Percentiles rank a stretch among this genome's conserved stretches.
phyloP scores from a whole-genome alignment of 2,329 filamentous ascomycete genomes.

The Talaromyces atroroseus region DNA sequence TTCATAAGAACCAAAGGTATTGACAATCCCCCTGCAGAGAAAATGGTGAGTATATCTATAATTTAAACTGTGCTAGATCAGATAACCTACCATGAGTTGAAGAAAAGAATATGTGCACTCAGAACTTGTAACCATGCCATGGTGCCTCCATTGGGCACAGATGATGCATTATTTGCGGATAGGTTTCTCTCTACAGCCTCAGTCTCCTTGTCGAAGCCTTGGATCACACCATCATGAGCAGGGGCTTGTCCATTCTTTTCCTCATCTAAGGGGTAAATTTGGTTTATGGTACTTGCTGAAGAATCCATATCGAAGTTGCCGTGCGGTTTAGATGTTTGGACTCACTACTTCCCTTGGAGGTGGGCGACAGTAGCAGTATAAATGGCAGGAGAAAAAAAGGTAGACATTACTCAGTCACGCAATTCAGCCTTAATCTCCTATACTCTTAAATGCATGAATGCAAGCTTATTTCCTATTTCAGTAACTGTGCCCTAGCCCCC shows the following conservation, averaged over 20 bases:
- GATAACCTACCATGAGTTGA: slow-evolving; percentile 26
- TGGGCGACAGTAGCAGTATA: not conserved
- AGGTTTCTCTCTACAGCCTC: not conserved
- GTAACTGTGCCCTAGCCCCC: not conserved
- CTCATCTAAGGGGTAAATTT: not conserved
- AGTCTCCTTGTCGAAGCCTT: not conserved
- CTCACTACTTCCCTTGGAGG: not conserved
- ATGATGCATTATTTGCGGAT: slow-evolving; percentile 6
- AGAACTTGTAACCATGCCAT: slow-evolving; percentile 31
- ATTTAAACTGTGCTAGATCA: not conserved
- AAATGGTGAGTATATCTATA: not conserved
- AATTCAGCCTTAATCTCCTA: not conserved
- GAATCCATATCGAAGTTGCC: not conserved
- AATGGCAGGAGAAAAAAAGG: not conserved
- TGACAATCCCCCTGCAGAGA: slow-evolving; percentile 18
- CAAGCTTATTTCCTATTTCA: not conserved
- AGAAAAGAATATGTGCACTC: slow-evolving; percentile 27
- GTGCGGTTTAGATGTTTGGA: not conserved
- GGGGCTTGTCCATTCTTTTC: not conserved
- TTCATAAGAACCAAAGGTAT: slow-evolving; percentile 29
- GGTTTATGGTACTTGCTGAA: slow-evolving; percentile 24
- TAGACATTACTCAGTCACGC: not conserved
- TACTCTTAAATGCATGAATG: not conserved
- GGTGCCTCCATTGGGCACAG: slow-evolving; percentile 24
- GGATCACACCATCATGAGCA: not conserved